A percentile compares a stretch with the other conserved stretches of the same genome.
These are phyloP conservation scores for Oryza glumipatula DNA, from an alignment of 176 grass and related monocot species.

Conservation along the genomic window DNA sequence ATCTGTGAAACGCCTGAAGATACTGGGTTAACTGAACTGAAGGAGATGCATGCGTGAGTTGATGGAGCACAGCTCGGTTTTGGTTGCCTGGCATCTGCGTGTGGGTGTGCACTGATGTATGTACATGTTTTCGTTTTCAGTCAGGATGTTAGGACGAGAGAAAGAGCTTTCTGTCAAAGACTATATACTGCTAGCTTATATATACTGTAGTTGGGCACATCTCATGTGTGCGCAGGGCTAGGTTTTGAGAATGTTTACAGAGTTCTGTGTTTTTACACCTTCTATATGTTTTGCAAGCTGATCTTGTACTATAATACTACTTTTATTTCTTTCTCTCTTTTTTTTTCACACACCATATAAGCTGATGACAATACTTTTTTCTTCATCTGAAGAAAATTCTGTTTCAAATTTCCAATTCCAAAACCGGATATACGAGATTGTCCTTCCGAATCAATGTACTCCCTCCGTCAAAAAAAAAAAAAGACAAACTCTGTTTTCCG, in stretches of 20 bases:
- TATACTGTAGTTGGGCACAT: not conserved
- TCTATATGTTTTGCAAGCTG: too few relatives aligned
- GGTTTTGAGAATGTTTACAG: slow-evolving; percentile 8
- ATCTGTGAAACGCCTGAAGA: slow-evolving; percentile 86
- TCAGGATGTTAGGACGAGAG: not conserved
- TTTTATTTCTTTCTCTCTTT: too few relatives aligned
- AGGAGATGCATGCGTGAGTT: too few relatives aligned
- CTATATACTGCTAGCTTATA: not conserved
- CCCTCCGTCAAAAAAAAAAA: too few relatives aligned
- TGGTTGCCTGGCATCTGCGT: not conserved
- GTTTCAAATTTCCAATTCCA: too few relatives aligned
- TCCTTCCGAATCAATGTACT: not conserved
- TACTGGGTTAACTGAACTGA: slow-evolving; percentile 34
- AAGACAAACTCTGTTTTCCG: too few relatives aligned
- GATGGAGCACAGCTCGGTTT: not conserved
- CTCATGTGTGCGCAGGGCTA: not conserved
- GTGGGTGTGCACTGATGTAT: slow-evolving; percentile 2
- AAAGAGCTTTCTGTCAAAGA: not conserved
- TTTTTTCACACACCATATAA: too few relatives aligned
- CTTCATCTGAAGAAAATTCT: too few relatives aligned
- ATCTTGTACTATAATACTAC: too few relatives aligned
- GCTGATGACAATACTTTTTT: too few relatives aligned
- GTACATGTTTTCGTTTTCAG: slow-evolving; percentile 27
- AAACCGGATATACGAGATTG: too few relatives aligned
- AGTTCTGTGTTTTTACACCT: not conserved